A percentile compares a stretch with the other conserved stretches of the same genome.
Evolutionary conservation across 192 early-diverging fungal genomes (phyloP).

Genomic region (Gonapodya prolifera): DNA sequence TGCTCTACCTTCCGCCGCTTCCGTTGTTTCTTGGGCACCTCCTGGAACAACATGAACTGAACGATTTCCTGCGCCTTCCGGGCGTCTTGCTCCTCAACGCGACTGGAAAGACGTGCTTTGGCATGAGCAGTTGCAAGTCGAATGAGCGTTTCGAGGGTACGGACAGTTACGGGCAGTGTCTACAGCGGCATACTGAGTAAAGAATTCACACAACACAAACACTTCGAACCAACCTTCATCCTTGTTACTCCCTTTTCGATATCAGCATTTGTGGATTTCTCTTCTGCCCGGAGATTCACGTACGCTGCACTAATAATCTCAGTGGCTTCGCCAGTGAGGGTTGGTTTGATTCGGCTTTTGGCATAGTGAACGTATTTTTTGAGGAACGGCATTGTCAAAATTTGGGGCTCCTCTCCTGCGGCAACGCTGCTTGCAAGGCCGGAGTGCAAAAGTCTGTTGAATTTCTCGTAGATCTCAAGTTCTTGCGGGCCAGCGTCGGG

Average conservation of each 20-base stretch:
- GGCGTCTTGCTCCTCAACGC: constrained; percentile 76
- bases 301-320: constrained; percentile 72
- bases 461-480: constrained; percentile 74
- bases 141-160: constrained; percentile 95
- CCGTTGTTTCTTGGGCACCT: constrained; percentile 44
- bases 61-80: constrained; percentile 68
- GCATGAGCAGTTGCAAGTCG: constrained; percentile 94
- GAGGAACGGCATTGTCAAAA: constrained; percentile 75
- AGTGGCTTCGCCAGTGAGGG: constrained; percentile 67
- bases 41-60: constrained; percentile 84
- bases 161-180: constrained; percentile 93
- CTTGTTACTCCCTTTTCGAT: constrained; percentile 37
- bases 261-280: constrained; percentile 38
- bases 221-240: neutral
- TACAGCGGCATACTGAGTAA: constrained; percentile 16
- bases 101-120: constrained; percentile 71
- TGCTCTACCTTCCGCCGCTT: constrained; percentile 17
- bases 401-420: constrained; percentile 12
- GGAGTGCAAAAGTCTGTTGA: constrained; percentile 68
- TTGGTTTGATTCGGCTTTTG: constrained; percentile 72
- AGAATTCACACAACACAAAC: neutral
- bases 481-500: constrained; percentile 32
- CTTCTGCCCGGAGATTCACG: constrained; percentile 67
- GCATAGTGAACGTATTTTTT: constrained; percentile 94
- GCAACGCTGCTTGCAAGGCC: constrained; percentile 19